Conservation (phyloP, 768 basidiomycete genomes). For the Agrocybe chaxingu region DNA sequence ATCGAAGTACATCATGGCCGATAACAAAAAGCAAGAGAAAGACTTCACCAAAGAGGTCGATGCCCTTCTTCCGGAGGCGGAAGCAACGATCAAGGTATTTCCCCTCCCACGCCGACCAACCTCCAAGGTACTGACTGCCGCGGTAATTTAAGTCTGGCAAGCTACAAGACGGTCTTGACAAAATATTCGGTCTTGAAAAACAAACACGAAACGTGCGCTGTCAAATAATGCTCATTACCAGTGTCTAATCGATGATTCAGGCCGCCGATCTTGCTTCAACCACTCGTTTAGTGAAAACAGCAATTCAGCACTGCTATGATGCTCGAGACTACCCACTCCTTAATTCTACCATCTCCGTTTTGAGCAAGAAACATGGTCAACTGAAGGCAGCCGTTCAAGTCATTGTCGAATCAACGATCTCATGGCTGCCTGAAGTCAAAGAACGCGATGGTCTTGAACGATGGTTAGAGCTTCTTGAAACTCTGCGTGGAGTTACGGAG, state of each 20-base stretch:
- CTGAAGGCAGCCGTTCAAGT: slow-evolving; percentile 85
- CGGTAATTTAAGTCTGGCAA: slow-evolving; percentile 59
- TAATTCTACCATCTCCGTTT: slow-evolving; percentile 61
- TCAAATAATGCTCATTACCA: too few relatives aligned
- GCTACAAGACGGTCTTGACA: slow-evolving; percentile 85
- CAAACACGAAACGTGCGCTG: slow-evolving; percentile 83
- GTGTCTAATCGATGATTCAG: slow-evolving; percentile 36
- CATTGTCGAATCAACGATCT: slow-evolving; percentile 86
- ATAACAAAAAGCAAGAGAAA: slow-evolving; percentile 80
- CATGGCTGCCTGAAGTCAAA: slow-evolving; percentile 78
- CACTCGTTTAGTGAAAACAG: slow-evolving; percentile 73
- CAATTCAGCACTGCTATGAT: slow-evolving; percentile 69
- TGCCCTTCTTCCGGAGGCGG: slow-evolving; percentile 65
- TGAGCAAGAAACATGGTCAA: slow-evolving; percentile 97
- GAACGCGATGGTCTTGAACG: slow-evolving; percentile 61
- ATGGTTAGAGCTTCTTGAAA: slow-evolving; percentile 89
- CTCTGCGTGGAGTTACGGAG: slow-evolving; percentile 88
- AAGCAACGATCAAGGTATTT: slow-evolving; percentile 64
- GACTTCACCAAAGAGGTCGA: slow-evolving; percentile 87
- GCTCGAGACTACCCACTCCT: slow-evolving; percentile 67
- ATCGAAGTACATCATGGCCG: slow-evolving; percentile 60
- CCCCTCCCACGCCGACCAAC: background rate
- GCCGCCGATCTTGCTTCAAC: slow-evolving; percentile 94
- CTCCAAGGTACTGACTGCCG: background rate
- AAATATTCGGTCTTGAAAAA: slow-evolving; percentile 86